Base-by-base conservation (phyloP, 179 eudicot species). In the Vitellaria paradoxa region DNA sequence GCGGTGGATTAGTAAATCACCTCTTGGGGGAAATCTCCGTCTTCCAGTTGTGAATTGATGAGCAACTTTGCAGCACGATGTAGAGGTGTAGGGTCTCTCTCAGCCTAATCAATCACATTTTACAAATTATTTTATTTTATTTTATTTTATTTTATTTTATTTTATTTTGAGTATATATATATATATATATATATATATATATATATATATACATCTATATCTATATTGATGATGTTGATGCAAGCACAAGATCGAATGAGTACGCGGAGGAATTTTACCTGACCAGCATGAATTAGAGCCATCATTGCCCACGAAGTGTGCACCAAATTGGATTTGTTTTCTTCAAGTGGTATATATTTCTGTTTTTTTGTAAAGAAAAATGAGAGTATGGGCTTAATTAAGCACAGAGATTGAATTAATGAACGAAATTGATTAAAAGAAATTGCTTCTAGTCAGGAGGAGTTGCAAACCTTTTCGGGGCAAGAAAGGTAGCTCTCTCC, bases 401-500 rank as follows among this genome's bases (percentile, higher is more conserved):
- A 18, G 21, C 3, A 42, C 11, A 6, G 13, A 17, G 53, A 40
- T 5, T 46, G 9, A 1, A 21, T 17, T 9, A 0, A 45, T 20
- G 1, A n/a, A 7, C 4, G 3, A 15, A 45, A 68, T 68, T 14
- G 46, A 49, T 47, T 47, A 50, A 68, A 46, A 3, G 6, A n/a
- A 46, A n/a, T 46, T 46, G 13, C 21, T 4, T 47, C 9, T 49
- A 12, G 9, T 12, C n/a, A n/a, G n/a, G n/a, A n/a, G n/a, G n/a
- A n/a, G 24, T 11, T 15, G 15, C 5, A 15, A 71, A 93, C 98
- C 97, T 89, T 90, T 70, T 86, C 82, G 26, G 88, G 92, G 81
- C 97, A 89, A 50, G 98, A 93, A 77, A 89, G 88, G 74, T 90
- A 92, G 87, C 98, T 93, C n/a, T n/a, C n/a, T n/a, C n/a, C n/a